These are phyloP conservation scores for Picochlorum costavermella DNA, from an alignment of 139 green algal species.

Conservation along the genomic window DNA sequence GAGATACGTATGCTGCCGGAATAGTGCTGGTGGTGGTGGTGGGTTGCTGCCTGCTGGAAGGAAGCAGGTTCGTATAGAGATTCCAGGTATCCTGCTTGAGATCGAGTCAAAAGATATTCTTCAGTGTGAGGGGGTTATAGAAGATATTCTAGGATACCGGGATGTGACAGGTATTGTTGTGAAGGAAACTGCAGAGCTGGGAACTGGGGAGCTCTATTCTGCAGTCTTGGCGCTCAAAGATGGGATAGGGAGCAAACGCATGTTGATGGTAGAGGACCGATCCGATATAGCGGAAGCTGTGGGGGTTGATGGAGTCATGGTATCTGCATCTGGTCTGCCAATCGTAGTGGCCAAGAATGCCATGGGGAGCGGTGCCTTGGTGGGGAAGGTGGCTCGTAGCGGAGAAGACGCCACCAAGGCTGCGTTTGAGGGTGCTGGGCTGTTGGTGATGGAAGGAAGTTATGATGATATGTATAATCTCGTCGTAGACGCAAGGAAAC, in stretches of 20 bases:
- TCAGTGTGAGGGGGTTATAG: conserved; percentile 3
- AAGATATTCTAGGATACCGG: conserved; percentile 33
- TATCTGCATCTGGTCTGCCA: conserved; percentile 68
- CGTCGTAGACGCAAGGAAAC: conserved; percentile 13
- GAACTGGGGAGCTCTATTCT: conserved; percentile 62
- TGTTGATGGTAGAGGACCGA: conserved; percentile 74
- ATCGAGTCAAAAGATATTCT: conserved; percentile 32
- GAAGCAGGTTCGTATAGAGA: conserved; percentile 47
- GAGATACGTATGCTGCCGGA: too few relatives aligned
- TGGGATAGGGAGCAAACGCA: conserved; percentile 58
- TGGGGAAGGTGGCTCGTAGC: conserved; percentile 51
- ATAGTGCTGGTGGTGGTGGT: too few relatives aligned
- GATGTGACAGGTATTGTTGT: conserved; percentile 54
- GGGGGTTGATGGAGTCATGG: conserved; percentile 74
- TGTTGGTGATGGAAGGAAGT: conserved; percentile 52
- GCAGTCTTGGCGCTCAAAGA: conserved; percentile 60
- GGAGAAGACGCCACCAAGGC: conserved; percentile 38
- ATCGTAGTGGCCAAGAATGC: conserved; percentile 76
- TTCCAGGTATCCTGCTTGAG: conserved; percentile 59
- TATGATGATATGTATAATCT: not conserved
- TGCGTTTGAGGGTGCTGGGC: conserved; percentile 68
- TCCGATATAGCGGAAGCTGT: conserved; percentile 80
- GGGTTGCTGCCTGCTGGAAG: conserved; percentile 39
- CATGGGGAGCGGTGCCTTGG: conserved; percentile 46
- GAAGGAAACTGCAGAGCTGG: conserved; percentile 15